Conservation (phyloP, 2,329 filamentous ascomycete genomes). For the Trichoderma citrinoviride region DNA sequence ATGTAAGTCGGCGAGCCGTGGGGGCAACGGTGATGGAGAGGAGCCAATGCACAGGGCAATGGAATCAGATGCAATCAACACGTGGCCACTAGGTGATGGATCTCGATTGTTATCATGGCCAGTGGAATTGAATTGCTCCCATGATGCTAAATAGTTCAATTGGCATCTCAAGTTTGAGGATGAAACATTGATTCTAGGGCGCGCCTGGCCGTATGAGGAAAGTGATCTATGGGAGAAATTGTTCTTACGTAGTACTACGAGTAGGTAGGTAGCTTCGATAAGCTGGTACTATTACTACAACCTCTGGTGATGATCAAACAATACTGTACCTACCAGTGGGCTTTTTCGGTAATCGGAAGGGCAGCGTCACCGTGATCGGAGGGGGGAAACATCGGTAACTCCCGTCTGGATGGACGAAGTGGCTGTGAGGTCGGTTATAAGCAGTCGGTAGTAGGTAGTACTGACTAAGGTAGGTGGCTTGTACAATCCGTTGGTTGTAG, state of each 20-base stretch:
- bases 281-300: not conserved
- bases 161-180: not conserved
- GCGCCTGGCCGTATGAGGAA: conserved; percentile 8
- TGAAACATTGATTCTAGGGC: too few relatives aligned
- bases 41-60: not conserved
- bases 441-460: too few relatives aligned
- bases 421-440: too few relatives aligned
- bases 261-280: not conserved
- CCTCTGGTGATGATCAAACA: too few relatives aligned
- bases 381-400: too few relatives aligned
- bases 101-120: not conserved
- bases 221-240: not conserved
- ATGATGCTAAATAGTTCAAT: not conserved
- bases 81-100: not conserved
- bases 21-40: not conserved
- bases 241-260: not conserved
- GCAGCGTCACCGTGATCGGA: too few relatives aligned
- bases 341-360: too few relatives aligned
- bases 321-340: too few relatives aligned
- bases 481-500: too few relatives aligned
- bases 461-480: too few relatives aligned
- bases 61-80: not conserved
- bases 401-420: too few relatives aligned
- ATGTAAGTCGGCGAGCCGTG: not conserved
- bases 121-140: not conserved